Evolutionary conservation across 176 grass and related monocot genomes (phyloP), one percentile per base, ranked within the genome.

Genomic region (Carex cristatella): DNA sequence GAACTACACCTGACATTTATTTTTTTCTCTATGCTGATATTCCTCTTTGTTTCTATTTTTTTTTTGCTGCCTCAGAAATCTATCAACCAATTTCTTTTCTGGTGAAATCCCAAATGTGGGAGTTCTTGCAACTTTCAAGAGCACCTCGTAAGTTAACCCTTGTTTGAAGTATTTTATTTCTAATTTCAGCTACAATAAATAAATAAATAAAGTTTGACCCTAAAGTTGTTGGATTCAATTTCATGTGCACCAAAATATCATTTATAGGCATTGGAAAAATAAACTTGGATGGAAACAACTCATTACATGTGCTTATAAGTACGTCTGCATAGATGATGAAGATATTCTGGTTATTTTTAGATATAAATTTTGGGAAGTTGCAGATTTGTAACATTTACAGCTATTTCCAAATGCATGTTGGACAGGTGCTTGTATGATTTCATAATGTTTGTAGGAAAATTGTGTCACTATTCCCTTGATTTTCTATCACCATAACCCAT

Each of bases 51-150:
- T 30, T 46, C 1, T 82, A 30, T 67, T 63, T 27, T 42, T 27
- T 58, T 2, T 84, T 13, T 40, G 38, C 49, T 33, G 0, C 51
- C 57, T 63, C 65, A 99, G 96, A 81, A 99, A 99, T 60, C 61
- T 98, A 61, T 98, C 93, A 5, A 94, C 91, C 58, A 99, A 99
- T 65, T 99, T 95, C 93, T 94, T 99, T 84, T 99, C 93, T 3
- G 93, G 96, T 8, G 91, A 94, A 80, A 95, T 95, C 74, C 96
- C 93, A 30, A 94, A 90, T 80, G 89, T 89, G 40, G 96, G 96
- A 64, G 86, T 99, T 67, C 96, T 99, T 2, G 91, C 85, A 81
- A 92, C 93, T 61, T 95, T 95, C 88, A 92, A 88, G 83, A 95
- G 90, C 87, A 99, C 85, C 87, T 95, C 96, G 96, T 99, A 89